These are phyloP conservation scores for Solanum paucissectum DNA, from an alignment of 257 asterid species.

Conservation along the genomic window DNA sequence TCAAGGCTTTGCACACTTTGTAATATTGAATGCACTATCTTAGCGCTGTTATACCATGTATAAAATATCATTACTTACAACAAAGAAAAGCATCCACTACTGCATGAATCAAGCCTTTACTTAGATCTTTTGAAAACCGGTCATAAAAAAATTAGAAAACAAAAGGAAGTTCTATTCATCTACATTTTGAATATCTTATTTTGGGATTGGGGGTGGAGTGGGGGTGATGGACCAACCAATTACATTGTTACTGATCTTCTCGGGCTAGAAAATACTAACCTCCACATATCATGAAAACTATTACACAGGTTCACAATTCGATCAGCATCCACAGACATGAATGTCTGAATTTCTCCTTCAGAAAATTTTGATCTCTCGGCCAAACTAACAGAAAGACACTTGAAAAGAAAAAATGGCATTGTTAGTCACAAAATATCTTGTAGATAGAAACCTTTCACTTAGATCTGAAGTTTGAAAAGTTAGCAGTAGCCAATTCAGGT, in stretches of 20 bases:
- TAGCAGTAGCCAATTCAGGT: not conserved
- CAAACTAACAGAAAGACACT: slow-evolving; percentile 71
- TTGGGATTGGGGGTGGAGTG: not conserved
- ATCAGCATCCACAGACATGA: slow-evolving; percentile 97
- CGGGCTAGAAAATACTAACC: slow-evolving; percentile 28
- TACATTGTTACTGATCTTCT: not conserved
- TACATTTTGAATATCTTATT: not conserved
- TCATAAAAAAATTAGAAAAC: not conserved
- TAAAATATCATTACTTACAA: not conserved
- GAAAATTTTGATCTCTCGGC: slow-evolving; percentile 93
- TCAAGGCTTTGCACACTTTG: not conserved
- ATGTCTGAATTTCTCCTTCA: slow-evolving; percentile 96
- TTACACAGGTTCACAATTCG: slow-evolving; percentile 78
- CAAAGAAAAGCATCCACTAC: not conserved
- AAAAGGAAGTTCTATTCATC: not conserved
- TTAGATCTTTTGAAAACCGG: not conserved
- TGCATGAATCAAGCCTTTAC: not conserved
- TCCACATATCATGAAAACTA: slow-evolving; percentile 95
- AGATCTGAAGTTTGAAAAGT: not conserved
- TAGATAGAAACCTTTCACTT: not conserved
- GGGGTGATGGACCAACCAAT: not conserved
- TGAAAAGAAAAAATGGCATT: slow-evolving; percentile 7
- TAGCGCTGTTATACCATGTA: not conserved
- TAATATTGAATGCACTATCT: not conserved
- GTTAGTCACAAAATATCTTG: not conserved